phyloP scores from a whole-genome alignment of 768 basidiomycete species.

The Crucibulum laeve region DNA sequence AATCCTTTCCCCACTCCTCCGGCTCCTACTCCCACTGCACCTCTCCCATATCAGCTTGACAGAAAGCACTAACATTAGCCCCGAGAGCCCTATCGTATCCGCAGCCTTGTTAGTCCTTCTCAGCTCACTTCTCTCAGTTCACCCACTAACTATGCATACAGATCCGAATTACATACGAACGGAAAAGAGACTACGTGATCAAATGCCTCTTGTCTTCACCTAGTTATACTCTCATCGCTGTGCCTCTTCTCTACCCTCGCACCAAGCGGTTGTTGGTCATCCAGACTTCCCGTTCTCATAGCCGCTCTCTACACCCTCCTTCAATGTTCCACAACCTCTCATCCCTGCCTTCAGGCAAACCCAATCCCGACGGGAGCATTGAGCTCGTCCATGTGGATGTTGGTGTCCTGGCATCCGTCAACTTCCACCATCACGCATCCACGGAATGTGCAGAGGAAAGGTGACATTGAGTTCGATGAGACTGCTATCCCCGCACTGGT shows the following conservation, averaged over 20 bases:
- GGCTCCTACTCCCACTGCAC: too few relatives aligned
- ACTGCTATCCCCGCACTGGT: slow-evolving; percentile 54
- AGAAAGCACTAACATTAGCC: too few relatives aligned
- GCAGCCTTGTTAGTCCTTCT: too few relatives aligned
- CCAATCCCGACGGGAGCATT: slow-evolving; percentile 35
- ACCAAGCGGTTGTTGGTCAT: slow-evolving; percentile 32
- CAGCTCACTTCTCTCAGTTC: not conserved
- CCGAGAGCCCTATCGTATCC: too few relatives aligned
- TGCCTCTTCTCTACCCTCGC: slow-evolving; percentile 78
- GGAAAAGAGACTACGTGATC: slow-evolving; percentile 97
- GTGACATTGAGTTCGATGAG: slow-evolving; percentile 14
- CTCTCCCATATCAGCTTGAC: too few relatives aligned
- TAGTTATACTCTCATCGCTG: slow-evolving; percentile 88
- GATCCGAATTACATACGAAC: slow-evolving; percentile 89
- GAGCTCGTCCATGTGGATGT: slow-evolving; percentile 69
- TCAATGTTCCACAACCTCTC: slow-evolving; percentile 79
- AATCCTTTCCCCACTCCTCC: too few relatives aligned
- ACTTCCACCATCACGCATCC: slow-evolving; percentile 6
- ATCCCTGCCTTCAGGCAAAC: slow-evolving; percentile 32
- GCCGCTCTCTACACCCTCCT: slow-evolving; percentile 85
- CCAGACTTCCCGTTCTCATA: slow-evolving; percentile 60
- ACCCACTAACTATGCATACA: slow-evolving; percentile 22
- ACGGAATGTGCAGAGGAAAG: slow-evolving; percentile 11
- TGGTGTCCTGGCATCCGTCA: slow-evolving; percentile 41
- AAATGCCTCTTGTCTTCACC: slow-evolving; percentile 95